A percentile compares a stretch with the other conserved stretches of the same genome.
phyloP scores from a whole-genome alignment of 1,139 yeast species.

The Hyphopichia khmerensis region DNA sequence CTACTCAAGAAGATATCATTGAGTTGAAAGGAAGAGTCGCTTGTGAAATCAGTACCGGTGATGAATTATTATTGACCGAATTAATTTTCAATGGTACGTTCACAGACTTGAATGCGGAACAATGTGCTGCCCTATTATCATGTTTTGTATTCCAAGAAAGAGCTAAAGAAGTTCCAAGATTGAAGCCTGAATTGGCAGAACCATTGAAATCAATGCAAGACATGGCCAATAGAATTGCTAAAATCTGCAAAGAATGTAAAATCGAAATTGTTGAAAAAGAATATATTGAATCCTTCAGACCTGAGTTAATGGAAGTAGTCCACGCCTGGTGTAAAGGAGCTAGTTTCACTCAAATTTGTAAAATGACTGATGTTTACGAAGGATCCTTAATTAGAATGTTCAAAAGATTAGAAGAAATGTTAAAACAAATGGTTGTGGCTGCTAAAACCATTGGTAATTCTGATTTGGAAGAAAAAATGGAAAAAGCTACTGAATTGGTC shows the following conservation, averaged over 20 bases:
- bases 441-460: constrained; percentile 91
- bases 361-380: constrained; percentile 98
- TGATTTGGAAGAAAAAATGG: constrained; percentile 86
- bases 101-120: constrained; percentile 82
- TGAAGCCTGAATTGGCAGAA: constrained; percentile 84
- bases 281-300: constrained; percentile 85
- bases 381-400: constrained; percentile 94
- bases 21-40: constrained; percentile 95
- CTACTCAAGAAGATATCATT: constrained; percentile 79
- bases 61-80: constrained; percentile 85
- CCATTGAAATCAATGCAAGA: constrained; percentile 86
- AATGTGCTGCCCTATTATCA: constrained; percentile 86
- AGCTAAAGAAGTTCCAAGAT: constrained; percentile 82
- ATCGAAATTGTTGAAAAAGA: constrained; percentile 88
- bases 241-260: constrained; percentile 83
- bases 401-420: constrained; percentile 87
- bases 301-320: constrained; percentile 95
- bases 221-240: constrained; percentile 88
- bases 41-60: constrained; percentile 95
- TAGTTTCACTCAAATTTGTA: constrained; percentile 91
- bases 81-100: constrained; percentile 93
- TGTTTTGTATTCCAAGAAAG: constrained; percentile 97
- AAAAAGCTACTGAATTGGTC: constrained; percentile 74
- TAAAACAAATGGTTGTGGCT: constrained; percentile 85
- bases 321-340: constrained; percentile 97